Evolutionary conservation across 2,329 filamentous ascomycete genomes (phyloP), one percentile per base, ranked within the genome.

Genomic region (Didymella pinodella): DNA sequence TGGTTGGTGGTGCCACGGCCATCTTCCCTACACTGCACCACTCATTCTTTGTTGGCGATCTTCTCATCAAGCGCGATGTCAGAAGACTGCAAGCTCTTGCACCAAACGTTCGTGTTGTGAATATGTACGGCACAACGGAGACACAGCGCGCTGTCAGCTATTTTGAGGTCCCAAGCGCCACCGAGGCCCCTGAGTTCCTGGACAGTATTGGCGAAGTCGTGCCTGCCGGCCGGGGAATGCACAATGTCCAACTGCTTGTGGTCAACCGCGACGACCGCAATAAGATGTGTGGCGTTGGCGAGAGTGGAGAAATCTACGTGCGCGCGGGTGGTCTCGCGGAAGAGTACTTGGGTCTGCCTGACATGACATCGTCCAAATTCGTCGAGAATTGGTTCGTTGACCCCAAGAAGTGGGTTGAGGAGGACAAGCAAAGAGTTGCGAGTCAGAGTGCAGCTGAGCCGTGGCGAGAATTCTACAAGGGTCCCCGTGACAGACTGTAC

Each of bases 41-140:
- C 57, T 92, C 89, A 18, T 94, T 98, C 82, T 98, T 94, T 63
- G 94, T 98, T 1, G 95, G 95, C 31, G 94, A 98, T 72, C 83
- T 97, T 32, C 78, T 98, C 47, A 96, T 92, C 63, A 96, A 88
- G 73, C 85, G 88, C 71, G 94, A 98, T 69, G 96, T 92, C 77
- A 83, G 84, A 41, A 84, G 85, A 25, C 81, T 98, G n/a, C 90
- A 91, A 57, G 83, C 86, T 45, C 83, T 97, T 36, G 93, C 90
- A 0, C 82, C 85, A 0, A 93, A 94, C 63, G 87, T 87, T 59
- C 84, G 84, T 62, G 93, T 96, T 61, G 84, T 92, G 65, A 94
- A 93, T 78, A 90, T 94, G 87, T 96, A 93, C 72, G 93, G 93
- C 41, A 92, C 92, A 0, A 97, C 93, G 0, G 93, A 97, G 76